Percentiles rank a stretch among this genome's conserved stretches.
Conservation (phyloP, 2,329 filamentous ascomycete genomes). For the Beauveria pseudobassiana region DNA sequence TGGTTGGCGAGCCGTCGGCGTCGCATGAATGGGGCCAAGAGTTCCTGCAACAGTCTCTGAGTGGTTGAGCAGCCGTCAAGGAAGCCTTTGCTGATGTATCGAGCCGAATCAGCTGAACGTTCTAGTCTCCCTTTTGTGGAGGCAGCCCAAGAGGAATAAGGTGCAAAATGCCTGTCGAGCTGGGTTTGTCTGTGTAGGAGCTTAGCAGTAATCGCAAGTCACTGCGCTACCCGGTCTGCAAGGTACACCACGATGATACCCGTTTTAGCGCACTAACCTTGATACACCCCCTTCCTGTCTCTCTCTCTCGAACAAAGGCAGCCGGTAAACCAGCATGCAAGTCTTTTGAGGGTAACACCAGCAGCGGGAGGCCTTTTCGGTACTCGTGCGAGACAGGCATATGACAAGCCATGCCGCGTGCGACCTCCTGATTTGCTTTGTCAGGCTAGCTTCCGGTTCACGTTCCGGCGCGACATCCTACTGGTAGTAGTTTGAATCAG, state of each 20-base stretch:
- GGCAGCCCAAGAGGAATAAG: background rate
- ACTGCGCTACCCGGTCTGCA: slow-evolving; percentile 8
- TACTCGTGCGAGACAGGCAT: background rate
- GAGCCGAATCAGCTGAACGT: slow-evolving; percentile 10
- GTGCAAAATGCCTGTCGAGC: background rate
- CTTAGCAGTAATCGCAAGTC: background rate
- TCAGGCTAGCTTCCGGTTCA: background rate
- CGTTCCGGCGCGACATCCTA: slow-evolving; percentile 1
- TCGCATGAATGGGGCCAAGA: background rate
- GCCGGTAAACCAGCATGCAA: background rate
- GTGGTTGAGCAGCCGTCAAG: background rate
- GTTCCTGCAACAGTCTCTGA: background rate
- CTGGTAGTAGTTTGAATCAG: background rate
- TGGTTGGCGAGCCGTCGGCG: slow-evolving; percentile 11
- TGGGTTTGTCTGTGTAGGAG: background rate
- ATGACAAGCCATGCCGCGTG: background rate
- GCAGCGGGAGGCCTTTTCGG: background rate
- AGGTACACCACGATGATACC: slow-evolving; percentile 5
- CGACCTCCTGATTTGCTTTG: background rate
- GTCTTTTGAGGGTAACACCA: background rate
- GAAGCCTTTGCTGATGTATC: slow-evolving; percentile 2
- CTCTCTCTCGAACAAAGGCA: background rate
- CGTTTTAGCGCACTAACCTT: background rate
- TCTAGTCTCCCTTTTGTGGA: slow-evolving; percentile 9
- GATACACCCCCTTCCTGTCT: background rate